A percentile compares a stretch with the other conserved stretches of the same genome.
Conservation (phyloP, 352 stramenopile genomes). For the Pythium angustatum region DNA sequence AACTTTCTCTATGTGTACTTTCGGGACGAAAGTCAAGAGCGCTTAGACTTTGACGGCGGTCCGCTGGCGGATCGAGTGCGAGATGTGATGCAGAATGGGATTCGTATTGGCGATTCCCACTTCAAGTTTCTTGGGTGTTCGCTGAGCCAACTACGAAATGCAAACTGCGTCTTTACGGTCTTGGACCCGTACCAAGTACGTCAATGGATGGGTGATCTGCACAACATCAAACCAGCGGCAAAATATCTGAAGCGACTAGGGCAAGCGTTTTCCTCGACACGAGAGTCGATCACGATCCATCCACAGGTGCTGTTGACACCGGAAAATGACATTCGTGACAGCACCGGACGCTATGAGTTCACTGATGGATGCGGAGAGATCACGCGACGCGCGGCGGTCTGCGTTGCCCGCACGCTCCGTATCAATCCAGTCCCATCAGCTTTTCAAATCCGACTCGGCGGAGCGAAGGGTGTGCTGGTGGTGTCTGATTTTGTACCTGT, state of each 20-base stretch:
- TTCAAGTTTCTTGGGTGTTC: slow-evolving; percentile 72
- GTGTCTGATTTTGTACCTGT: slow-evolving; percentile 39
- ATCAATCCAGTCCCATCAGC: slow-evolving; percentile 49
- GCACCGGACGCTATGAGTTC: slow-evolving; percentile 44
- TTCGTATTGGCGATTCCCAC: slow-evolving; percentile 26
- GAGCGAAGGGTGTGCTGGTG: slow-evolving; percentile 77
- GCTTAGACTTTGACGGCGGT: slow-evolving; percentile 50
- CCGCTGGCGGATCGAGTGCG: slow-evolving; percentile 30
- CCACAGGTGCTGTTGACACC: slow-evolving; percentile 47
- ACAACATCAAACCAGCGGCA: slow-evolving; percentile 45
- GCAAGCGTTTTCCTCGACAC: slow-evolving; percentile 74
- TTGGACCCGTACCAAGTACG: slow-evolving; percentile 52
- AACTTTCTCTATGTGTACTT: slow-evolving; percentile 89
- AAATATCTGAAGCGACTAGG: slow-evolving; percentile 82
- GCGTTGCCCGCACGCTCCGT: slow-evolving; percentile 41
- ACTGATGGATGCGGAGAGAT: slow-evolving; percentile 81
- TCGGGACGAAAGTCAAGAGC: slow-evolving; percentile 76
- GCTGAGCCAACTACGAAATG: slow-evolving; percentile 75
- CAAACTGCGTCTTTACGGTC: slow-evolving; percentile 66
- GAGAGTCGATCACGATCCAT: slow-evolving; percentile 47
- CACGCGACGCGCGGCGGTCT: slow-evolving; percentile 32
- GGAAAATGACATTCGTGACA: slow-evolving; percentile 45
- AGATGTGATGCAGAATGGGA: slow-evolving; percentile 23
- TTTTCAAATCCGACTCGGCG: slow-evolving; percentile 75
- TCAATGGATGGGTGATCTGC: slow-evolving; percentile 65